Percentiles rank a stretch among this genome's conserved stretches.
Evolutionary conservation across 2,329 filamentous ascomycete species (phyloP).

Genomic region (Nemania bipapillata): DNA sequence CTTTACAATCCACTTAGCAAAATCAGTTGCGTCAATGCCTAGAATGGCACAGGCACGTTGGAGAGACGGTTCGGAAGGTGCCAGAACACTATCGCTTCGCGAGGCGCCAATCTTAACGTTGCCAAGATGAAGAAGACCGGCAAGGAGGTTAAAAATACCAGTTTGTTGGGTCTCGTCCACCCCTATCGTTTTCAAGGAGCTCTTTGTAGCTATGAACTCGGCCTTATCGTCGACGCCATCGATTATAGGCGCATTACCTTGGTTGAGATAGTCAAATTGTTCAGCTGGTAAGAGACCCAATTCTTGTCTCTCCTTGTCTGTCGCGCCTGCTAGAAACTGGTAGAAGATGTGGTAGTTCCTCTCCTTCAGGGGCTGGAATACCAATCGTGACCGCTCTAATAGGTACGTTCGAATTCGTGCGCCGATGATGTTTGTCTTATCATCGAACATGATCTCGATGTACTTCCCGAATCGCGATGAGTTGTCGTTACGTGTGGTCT

Average conservation of each 20-base stretch:
- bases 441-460: slow-evolving; percentile 99
- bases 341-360: slow-evolving; percentile 99
- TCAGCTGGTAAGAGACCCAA: slow-evolving; percentile 83
- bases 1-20: slow-evolving; percentile 98
- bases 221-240: slow-evolving; percentile 95
- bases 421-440: slow-evolving; percentile 93
- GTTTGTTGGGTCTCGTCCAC: slow-evolving; percentile 78
- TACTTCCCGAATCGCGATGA: slow-evolving; percentile 99
- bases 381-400: slow-evolving; percentile 91
- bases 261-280: slow-evolving; percentile 95
- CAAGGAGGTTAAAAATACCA: slow-evolving; percentile 89
- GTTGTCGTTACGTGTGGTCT: slow-evolving; percentile 99
- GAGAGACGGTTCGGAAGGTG: slow-evolving; percentile 82
- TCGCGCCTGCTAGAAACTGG: slow-evolving; percentile 92
- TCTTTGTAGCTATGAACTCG: slow-evolving; percentile 88
- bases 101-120: slow-evolving; percentile 96
- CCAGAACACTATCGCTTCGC: slow-evolving; percentile 84
- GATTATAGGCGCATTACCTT: slow-evolving; percentile 89
- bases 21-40: slow-evolving; percentile 85
- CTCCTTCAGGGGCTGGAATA: slow-evolving; percentile 97
- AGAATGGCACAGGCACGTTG: slow-evolving; percentile 84
- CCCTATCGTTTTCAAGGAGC: slow-evolving; percentile 87
- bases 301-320: slow-evolving; percentile 82
- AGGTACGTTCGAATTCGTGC: slow-evolving; percentile 97
- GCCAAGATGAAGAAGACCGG: slow-evolving; percentile 90